Evolutionary conservation across 257 asterid genomes (phyloP).

Genomic region (Penstemon newberryi): DNA sequence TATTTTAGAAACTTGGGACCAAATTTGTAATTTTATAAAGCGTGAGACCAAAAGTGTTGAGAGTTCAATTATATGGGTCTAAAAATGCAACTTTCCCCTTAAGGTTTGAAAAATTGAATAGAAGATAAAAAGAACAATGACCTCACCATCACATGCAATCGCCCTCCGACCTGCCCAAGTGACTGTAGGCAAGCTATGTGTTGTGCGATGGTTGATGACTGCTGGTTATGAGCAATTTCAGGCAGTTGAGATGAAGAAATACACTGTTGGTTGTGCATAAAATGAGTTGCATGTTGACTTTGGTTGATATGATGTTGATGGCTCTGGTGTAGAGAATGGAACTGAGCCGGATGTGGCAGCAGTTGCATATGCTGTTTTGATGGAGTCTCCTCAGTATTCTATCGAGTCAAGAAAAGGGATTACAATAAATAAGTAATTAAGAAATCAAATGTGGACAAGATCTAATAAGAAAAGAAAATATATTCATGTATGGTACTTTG

Average conservation of each 20-base stretch:
- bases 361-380: slow-evolving; percentile 69
- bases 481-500: background rate
- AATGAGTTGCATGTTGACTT: slow-evolving; percentile 58
- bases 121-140: background rate
- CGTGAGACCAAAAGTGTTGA: too few species aligned
- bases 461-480: background rate
- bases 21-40: too few species aligned
- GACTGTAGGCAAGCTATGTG: slow-evolving; percentile 76
- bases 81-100: too few species aligned
- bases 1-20: too few species aligned
- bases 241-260: slow-evolving; percentile 72
- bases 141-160: slow-evolving; percentile 72
- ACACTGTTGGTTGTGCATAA: slow-evolving; percentile 69
- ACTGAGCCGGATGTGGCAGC: slow-evolving; percentile 60
- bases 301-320: slow-evolving; percentile 70
- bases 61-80: too few species aligned
- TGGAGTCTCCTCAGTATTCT: slow-evolving; percentile 60
- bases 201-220: slow-evolving; percentile 57
- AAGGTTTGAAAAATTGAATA: background rate
- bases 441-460: background rate
- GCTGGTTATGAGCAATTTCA: slow-evolving; percentile 74
- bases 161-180: slow-evolving; percentile 75
- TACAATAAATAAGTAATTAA: slow-evolving; percentile 4
- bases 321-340: slow-evolving; percentile 61
- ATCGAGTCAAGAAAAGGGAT: slow-evolving; percentile 27